These are phyloP conservation scores for Herpetomonas samuelpessoai DNA, from an alignment of 208 protist species.

Conservation along the genomic window DNA sequence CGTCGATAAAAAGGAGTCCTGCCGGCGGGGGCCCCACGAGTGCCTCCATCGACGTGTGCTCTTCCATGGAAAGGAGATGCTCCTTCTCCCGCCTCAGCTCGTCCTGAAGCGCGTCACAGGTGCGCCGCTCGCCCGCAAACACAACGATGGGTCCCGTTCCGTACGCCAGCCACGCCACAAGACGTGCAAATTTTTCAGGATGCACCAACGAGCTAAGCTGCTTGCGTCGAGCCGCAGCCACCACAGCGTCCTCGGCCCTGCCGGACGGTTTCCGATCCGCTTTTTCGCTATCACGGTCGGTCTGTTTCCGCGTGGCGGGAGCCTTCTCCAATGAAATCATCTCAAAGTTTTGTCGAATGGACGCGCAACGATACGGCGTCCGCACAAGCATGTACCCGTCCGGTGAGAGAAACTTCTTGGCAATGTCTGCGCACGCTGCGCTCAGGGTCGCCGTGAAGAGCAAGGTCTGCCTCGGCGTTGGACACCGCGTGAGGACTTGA, in stretches of 20 bases:
- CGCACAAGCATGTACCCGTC: constrained; percentile 66
- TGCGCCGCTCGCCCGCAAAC: constrained; percentile 73
- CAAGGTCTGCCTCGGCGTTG: constrained; percentile 83
- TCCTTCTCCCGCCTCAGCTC: constrained; percentile 57
- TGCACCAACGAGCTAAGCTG: constrained; percentile 39
- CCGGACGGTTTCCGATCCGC: background rate
- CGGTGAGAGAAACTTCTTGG: constrained; percentile 56
- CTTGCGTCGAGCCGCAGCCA: constrained; percentile 10
- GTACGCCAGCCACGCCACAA: constrained; percentile 73
- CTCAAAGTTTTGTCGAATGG: constrained; percentile 76
- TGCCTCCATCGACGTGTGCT: constrained; percentile 31
- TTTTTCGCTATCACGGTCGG: background rate
- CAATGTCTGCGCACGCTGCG: constrained; percentile 43
- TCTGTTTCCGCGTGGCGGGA: constrained; percentile 1
- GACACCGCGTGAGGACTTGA: constrained; percentile 84
- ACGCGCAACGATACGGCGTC: constrained; percentile 53
- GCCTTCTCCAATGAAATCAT: constrained; percentile 21
- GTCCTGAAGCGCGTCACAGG: constrained; percentile 69
- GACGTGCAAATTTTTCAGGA: constrained; percentile 65
- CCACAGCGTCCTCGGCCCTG: background rate
- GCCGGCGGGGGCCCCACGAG: constrained; percentile 35
- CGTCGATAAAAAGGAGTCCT: constrained; percentile 11
- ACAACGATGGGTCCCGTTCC: constrained; percentile 53
- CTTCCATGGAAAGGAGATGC: constrained; percentile 24
- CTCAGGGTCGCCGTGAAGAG: constrained; percentile 98